Conservation (phyloP, 2,329 filamentous ascomycete species). For the Elsinoe australis region DNA sequence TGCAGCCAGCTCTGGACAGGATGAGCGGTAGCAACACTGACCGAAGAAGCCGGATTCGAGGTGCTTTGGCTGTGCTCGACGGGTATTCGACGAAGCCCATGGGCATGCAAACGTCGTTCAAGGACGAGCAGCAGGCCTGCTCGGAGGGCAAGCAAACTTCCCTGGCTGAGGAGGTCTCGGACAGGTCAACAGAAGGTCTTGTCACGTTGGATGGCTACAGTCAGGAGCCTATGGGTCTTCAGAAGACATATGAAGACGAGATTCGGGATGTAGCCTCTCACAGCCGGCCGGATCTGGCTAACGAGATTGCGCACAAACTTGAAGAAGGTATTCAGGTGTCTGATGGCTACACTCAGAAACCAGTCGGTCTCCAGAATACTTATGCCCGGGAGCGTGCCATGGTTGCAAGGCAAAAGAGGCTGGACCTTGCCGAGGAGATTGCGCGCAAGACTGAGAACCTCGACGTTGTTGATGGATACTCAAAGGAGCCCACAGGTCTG, state of each 20-base stretch:
- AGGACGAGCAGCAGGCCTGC: constrained; percentile 14
- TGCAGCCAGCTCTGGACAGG: constrained; percentile 26
- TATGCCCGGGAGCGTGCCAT: constrained; percentile 18
- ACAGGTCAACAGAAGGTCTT: neutral
- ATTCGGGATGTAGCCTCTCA: neutral
- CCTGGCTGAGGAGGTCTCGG: constrained; percentile 16
- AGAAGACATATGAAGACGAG: constrained; percentile 17
- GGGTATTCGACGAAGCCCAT: constrained; percentile 17
- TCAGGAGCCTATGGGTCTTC: constrained; percentile 13
- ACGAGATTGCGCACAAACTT: constrained; percentile 13
- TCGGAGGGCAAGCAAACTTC: constrained; percentile 1
- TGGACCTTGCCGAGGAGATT: constrained; percentile 18
- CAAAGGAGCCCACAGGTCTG: constrained; percentile 18
- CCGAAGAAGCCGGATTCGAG: neutral
- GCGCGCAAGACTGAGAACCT: neutral
- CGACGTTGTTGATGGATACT: constrained; percentile 17
- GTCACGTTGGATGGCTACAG: constrained; percentile 1
- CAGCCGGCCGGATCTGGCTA: constrained; percentile 9
- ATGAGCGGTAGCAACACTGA: constrained; percentile 23
- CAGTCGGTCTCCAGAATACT: constrained; percentile 20
- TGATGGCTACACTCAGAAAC: constrained; percentile 20
- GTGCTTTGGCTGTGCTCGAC: constrained; percentile 12
- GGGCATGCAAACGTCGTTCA: constrained; percentile 19
- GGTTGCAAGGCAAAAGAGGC: neutral
- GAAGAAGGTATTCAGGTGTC: neutral